Evolutionary conservation across 495 filamentous ascomycete genomes (phyloP).

Genomic region (Penicillium waksmanii): DNA sequence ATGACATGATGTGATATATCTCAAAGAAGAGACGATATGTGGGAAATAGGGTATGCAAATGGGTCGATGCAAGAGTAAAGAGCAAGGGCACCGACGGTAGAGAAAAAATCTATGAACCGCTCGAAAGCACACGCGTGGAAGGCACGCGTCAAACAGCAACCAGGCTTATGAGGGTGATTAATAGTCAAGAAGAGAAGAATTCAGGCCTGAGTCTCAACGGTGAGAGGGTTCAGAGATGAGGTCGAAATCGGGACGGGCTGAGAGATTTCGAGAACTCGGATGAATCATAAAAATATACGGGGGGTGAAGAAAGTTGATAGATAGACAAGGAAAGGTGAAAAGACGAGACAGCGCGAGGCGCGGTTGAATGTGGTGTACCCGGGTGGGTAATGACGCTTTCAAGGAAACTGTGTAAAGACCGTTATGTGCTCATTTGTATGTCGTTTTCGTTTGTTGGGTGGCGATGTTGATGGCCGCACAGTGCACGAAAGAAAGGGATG

Average conservation of each 20-base stretch:
- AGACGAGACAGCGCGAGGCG: constrained; percentile 49
- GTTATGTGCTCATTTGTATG: constrained; percentile 71
- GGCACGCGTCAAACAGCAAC: constrained; percentile 51
- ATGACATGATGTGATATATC: constrained; percentile 33
- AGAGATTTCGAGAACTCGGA: constrained; percentile 46
- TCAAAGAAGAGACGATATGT: constrained; percentile 9
- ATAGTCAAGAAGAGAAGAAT: constrained; percentile 45
- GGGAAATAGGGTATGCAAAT: constrained; percentile 20
- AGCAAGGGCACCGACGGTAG: constrained; percentile 24
- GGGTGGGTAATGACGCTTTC: constrained; percentile 48
- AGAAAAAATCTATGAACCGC: constrained; percentile 34
- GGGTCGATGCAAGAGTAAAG: constrained; percentile 29
- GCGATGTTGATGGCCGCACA: constrained; percentile 45
- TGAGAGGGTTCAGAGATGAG: constrained; percentile 21
- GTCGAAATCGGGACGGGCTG: constrained; percentile 12
- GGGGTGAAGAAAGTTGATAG: constrained; percentile 53
- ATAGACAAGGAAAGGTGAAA: constrained; percentile 61
- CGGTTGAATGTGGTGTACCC: constrained; percentile 41
- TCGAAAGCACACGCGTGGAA: constrained; percentile 34
- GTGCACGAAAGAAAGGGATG: constrained; percentile 36
- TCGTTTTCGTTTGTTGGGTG: constrained; percentile 43
- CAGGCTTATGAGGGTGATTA: constrained; percentile 42
- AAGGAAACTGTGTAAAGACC: constrained; percentile 58
- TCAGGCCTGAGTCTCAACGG: constrained; percentile 37
- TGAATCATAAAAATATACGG: constrained; percentile 64